phyloP scores from a whole-genome alignment of 352 stramenopile genomes.

The Pythium plurisporium region DNA sequence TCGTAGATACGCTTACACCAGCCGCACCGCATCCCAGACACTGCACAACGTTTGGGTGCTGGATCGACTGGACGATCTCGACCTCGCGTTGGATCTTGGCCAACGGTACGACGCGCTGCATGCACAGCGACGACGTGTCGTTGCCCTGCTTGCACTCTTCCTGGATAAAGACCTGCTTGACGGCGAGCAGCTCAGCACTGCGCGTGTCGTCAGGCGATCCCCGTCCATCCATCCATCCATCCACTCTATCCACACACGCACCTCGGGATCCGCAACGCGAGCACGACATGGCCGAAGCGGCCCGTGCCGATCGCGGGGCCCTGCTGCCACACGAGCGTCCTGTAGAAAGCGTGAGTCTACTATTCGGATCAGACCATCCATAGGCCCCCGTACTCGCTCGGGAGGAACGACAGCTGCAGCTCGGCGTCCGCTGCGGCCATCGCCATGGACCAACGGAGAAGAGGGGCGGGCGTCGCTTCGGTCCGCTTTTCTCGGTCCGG shows the following conservation, averaged over 20 bases:
- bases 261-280: conserved; percentile 64
- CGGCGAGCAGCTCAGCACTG: conserved; percentile 79
- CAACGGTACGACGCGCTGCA: conserved; percentile 47
- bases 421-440: conserved; percentile 1
- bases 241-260: conserved; percentile 11
- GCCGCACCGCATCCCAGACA: conserved; percentile 51
- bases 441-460: no score
- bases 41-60: conserved; percentile 60
- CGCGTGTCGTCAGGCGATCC: neutral
- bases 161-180: conserved; percentile 86
- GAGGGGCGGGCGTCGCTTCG: no score
- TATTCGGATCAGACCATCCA: neutral
- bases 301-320: conserved; percentile 59
- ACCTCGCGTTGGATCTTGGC: conserved; percentile 60
- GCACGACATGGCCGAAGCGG: conserved; percentile 65
- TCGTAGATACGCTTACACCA: neutral
- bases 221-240: no score
- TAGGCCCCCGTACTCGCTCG: conserved; percentile 28
- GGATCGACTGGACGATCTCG: conserved; percentile 37
- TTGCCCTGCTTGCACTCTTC: conserved; percentile 71
- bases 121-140: conserved; percentile 51
- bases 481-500: neutral
- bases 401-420: conserved; percentile 50
- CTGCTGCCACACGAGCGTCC: conserved; percentile 64
- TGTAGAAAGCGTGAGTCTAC: conserved; percentile 16